Base-by-base conservation (phyloP, 352 stramenopile species). In the Synura sp. region DNA sequence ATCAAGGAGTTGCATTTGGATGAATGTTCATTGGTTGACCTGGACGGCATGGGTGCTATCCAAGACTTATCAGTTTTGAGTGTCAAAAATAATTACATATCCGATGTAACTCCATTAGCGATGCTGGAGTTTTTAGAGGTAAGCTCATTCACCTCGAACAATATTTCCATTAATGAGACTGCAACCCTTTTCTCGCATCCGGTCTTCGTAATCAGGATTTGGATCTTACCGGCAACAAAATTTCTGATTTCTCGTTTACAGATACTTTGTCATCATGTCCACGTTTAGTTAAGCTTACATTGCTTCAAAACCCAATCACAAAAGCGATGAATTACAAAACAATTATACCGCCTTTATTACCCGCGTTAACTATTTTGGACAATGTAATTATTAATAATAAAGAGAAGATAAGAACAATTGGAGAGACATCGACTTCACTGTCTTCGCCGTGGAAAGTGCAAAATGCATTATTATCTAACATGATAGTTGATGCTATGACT, bases 91-190 rank as follows among this genome's bases (percentile, higher is more conserved):
- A 95, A 95, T 74, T 81, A 83, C 29, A 86, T 95, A 59, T 85
- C 63, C 38, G 88, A 93, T 73, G 89, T 95, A 57, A 92, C 85
- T 49, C 88, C 89, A 1, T 80, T 94, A 35, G 88, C 86, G 33
- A 90, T 93, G 87, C 90, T 94, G 79, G 89, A 94, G 27, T 83
- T 90, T 53, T 84, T 94, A n/a, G 82, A 88, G 55, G 78, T 93
- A 33, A 75, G 12, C n/a, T n/a, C n/a, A n/a, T n/a, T 53, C 42
- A 53, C 42, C 42, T 53, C 42, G 42, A 53, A 15, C 42, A 53
- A 53, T 53, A 53, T 53, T n/a, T 53, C 42, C 42, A n/a, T n/a
- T n/a, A n/a, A n/a, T n/a, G n/a, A n/a, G n/a, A n/a, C n/a, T n/a
- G n/a, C n/a, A n/a, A n/a, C 42, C 42, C 42, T n/a, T 53, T n/a